Conservation (phyloP, 371 early-diverging fungal genomes). For the Sporodiniella umbellata region DNA sequence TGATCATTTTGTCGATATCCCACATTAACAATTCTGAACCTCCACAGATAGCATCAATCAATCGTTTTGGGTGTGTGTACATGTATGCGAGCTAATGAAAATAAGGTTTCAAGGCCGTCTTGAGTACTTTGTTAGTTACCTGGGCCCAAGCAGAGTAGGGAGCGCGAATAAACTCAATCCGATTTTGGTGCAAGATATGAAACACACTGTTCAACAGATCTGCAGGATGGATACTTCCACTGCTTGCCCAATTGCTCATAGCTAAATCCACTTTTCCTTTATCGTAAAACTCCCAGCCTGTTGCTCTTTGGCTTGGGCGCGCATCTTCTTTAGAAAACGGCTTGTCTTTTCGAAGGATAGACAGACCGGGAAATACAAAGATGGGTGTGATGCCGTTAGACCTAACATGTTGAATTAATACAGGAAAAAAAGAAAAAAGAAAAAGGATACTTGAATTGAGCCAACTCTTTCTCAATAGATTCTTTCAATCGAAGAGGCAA, state of each 20-base stretch:
- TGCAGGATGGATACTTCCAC: slow-evolving; percentile 54
- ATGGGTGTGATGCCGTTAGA: slow-evolving; percentile 64
- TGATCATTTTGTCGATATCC: slow-evolving; percentile 76
- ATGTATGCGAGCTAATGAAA: slow-evolving; percentile 66
- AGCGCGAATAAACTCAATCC: slow-evolving; percentile 75
- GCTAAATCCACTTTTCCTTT: slow-evolving; percentile 63
- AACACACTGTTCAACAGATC: slow-evolving; percentile 71
- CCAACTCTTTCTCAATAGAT: slow-evolving; percentile 65
- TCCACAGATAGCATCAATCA: slow-evolving; percentile 70
- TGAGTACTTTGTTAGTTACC: slow-evolving; percentile 27
- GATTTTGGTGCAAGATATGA: slow-evolving; percentile 61
- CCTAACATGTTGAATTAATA: too few species aligned
- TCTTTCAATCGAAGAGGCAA: slow-evolving; percentile 56
- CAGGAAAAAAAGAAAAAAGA: too few species aligned
- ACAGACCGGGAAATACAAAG: slow-evolving; percentile 77
- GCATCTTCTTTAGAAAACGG: slow-evolving; percentile 65
- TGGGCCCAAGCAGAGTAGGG: slow-evolving; percentile 85
- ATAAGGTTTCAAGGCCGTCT: neutral
- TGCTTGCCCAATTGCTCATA: slow-evolving; percentile 52
- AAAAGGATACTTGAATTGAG: slow-evolving; percentile 51
- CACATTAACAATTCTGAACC: slow-evolving; percentile 77
- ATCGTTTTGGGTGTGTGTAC: slow-evolving; percentile 64
- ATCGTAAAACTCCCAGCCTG: slow-evolving; percentile 74
- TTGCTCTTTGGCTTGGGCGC: slow-evolving; percentile 59
- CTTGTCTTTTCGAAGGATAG: slow-evolving; percentile 70